Percentiles rank a stretch among this genome's conserved stretches.
These are phyloP conservation scores for Penstemon barbatus DNA, from an alignment of 257 asterid species.

Conservation along the genomic window DNA sequence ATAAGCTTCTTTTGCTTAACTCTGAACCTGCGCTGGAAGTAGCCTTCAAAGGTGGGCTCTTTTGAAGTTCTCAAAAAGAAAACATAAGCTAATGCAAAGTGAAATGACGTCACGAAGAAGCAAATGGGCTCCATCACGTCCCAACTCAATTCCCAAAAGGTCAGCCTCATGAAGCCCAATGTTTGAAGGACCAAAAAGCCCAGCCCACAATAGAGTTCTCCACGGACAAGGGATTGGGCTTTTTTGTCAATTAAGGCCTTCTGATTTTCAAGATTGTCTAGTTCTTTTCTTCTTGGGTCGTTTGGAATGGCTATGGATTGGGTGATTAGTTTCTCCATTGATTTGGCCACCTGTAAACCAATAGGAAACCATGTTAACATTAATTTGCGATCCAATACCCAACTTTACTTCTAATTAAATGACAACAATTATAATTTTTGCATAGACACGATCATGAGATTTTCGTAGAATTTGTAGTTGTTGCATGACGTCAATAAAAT, in stretches of 20 bases:
- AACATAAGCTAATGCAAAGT: conserved; percentile 68
- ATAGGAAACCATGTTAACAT: not conserved
- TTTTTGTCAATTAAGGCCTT: conserved; percentile 61
- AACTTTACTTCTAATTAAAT: too few species aligned
- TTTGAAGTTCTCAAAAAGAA: conserved; percentile 52
- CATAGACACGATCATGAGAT: too few species aligned
- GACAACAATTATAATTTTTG: too few species aligned
- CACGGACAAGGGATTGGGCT: conserved; percentile 59
- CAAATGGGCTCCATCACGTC: conserved; percentile 99
- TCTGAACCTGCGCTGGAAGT: conserved; percentile 47
- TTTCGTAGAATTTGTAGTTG: too few species aligned
- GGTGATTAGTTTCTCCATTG: conserved; percentile 56
- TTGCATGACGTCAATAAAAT: too few species aligned
- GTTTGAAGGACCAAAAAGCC: conserved; percentile 69
- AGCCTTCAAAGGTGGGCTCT: conserved; percentile 75
- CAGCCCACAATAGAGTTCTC: conserved; percentile 65
- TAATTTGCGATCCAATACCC: not conserved
- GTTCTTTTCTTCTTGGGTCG: conserved; percentile 70
- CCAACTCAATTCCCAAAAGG: conserved; percentile 92
- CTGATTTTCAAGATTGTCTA: conserved; percentile 47
- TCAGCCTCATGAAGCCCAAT: conserved; percentile 87
- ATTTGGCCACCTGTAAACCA: conserved; percentile 63
- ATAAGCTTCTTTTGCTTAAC: conserved; percentile 56
- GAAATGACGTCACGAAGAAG: conserved; percentile 74
- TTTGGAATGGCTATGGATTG: conserved; percentile 59